Percentiles rank a stretch among this genome's conserved stretches.
Evolutionary conservation across 2,329 filamentous ascomycete genomes (phyloP).

Genomic region (Colletotrichum costaricense): DNA sequence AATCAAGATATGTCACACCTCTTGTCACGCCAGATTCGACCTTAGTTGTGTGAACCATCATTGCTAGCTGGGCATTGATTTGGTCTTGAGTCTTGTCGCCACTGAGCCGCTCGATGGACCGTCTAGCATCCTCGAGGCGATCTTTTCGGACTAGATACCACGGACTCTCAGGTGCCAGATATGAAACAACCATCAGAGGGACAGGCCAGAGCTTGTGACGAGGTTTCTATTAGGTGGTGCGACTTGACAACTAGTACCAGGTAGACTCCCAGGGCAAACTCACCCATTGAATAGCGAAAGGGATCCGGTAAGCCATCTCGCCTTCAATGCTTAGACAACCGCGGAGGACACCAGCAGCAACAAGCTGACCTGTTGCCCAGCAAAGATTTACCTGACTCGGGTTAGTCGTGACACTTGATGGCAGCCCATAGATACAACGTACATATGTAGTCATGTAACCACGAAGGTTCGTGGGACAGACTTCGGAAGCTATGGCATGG

Average conservation of each 20-base stretch:
- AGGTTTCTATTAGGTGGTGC: not conserved
- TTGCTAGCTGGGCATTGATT: conserved; percentile 37
- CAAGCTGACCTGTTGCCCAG: conserved; percentile 55
- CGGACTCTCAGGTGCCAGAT: conserved; percentile 55
- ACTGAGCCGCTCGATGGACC: conserved; percentile 45
- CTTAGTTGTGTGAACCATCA: conserved; percentile 48
- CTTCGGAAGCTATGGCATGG: conserved; percentile 48
- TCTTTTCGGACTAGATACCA: conserved; percentile 56
- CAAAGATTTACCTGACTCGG: conserved; percentile 51
- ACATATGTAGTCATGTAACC: conserved; percentile 53
- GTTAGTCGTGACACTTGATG: not conserved
- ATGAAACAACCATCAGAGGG: conserved; percentile 49
- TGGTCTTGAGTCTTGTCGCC: conserved; percentile 35
- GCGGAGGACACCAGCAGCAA: conserved; percentile 53
- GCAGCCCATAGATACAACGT: not conserved
- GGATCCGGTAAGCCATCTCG: conserved; percentile 53
- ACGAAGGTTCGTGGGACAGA: conserved; percentile 53
- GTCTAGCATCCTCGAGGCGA: conserved; percentile 47
- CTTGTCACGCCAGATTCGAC: conserved; percentile 52
- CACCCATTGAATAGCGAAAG: conserved; percentile 54
- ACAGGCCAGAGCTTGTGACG: conserved; percentile 45
- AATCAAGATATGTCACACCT: conserved; percentile 58
- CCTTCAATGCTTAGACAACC: conserved; percentile 46
- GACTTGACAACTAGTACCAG: not conserved
- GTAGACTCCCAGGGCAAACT: not conserved